Evolutionary conservation across 208 protist species (phyloP).

Genomic region (Histomonas meleagridis): DNA sequence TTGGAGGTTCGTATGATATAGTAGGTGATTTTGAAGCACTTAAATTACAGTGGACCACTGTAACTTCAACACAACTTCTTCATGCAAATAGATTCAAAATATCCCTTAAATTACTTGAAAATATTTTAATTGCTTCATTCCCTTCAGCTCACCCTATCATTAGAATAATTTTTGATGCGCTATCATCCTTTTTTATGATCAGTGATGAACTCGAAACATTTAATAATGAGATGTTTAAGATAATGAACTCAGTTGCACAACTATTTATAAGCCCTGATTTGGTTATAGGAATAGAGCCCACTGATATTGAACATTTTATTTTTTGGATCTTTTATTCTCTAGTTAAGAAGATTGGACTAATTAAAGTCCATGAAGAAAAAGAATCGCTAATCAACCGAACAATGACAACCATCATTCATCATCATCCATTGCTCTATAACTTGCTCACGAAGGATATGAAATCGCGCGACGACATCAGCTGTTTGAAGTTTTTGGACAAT

Average conservation of each 20-base stretch:
- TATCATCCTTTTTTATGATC: conserved; percentile 1
- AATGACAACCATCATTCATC: neutral
- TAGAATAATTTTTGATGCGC: neutral
- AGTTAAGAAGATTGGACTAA: neutral
- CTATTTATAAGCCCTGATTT: neutral
- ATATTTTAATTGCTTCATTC: neutral
- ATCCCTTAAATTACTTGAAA: conserved; percentile 27
- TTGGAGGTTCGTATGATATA: neutral
- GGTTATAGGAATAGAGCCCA: neutral
- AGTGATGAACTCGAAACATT: conserved; percentile 12
- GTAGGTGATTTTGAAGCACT: neutral
- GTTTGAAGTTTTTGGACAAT: no score
- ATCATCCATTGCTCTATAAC: neutral
- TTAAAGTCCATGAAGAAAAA: neutral
- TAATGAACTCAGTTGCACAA: neutral
- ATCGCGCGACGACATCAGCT: no score
- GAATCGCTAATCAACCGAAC: neutral
- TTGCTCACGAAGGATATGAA: neutral
- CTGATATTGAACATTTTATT: neutral
- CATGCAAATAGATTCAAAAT: neutral
- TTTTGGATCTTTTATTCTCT: conserved; percentile 8
- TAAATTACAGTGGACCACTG: neutral
- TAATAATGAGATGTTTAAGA: neutral
- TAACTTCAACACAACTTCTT: neutral
- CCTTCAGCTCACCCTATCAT: neutral